Evolutionary conservation across 1,139 yeast genomes (phyloP).

Genomic region (Pichia sp.): DNA sequence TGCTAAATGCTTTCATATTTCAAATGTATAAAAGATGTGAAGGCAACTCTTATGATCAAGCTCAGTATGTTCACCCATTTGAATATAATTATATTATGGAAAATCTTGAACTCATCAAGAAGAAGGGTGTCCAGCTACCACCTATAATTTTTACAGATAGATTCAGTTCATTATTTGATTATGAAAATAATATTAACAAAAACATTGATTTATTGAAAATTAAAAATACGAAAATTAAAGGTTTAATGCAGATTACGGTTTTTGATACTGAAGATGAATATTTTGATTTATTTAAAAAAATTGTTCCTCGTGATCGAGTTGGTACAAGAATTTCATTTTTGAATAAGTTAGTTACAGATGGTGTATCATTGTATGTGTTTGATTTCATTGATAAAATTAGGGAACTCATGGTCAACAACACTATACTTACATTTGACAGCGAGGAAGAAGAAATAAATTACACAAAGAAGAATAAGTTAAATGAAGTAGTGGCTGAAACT

Average conservation of each 20-base stretch:
- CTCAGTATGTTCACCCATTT: conserved; percentile 20
- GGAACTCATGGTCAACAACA: conserved; percentile 3
- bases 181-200: conserved; percentile 1
- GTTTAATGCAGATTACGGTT: conserved; percentile 12
- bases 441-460: conserved; percentile 10
- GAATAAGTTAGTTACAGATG: conserved; percentile 22
- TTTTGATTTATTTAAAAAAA: conserved; percentile 13
- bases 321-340: conserved; percentile 15
- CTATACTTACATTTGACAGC: conserved; percentile 8
- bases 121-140: conserved; percentile 11
- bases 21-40: conserved; percentile 17
- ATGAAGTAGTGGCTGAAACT: background rate
- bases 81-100: conserved; percentile 21
- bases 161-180: conserved; percentile 8
- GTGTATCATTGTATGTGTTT: conserved; percentile 16
- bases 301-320: conserved; percentile 16
- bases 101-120: conserved; percentile 12
- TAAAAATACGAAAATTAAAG: conserved; percentile 13
- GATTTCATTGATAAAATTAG: conserved; percentile 12
- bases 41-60: conserved; percentile 12
- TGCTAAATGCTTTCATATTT: conserved; percentile 17
- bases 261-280: conserved; percentile 21
- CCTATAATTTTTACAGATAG: conserved; percentile 16
- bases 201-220: conserved; percentile 5
- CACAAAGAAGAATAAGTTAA: background rate